Evolutionary conservation across 345 rosid species (phyloP).

Genomic region (Salix caprea): DNA sequence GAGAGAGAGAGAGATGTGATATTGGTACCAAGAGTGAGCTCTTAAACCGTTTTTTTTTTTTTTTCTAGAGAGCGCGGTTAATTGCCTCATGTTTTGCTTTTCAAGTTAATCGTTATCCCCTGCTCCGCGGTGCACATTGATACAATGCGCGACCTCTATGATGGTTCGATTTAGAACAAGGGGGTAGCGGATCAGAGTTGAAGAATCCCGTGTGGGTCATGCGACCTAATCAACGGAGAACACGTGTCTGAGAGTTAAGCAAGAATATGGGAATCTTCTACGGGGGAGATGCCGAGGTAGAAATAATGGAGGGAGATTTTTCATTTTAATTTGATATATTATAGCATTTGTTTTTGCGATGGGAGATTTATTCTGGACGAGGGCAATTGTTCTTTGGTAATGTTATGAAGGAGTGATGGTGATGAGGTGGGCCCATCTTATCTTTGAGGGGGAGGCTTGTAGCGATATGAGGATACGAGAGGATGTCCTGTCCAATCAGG

Average conservation of each 20-base stretch:
- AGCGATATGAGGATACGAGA: background rate
- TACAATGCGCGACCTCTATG: background rate
- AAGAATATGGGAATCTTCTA: background rate
- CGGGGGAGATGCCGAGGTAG: background rate
- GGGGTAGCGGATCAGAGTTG: background rate
- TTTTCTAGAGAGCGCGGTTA: slow-evolving; percentile 2
- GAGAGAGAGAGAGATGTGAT: slow-evolving; percentile 17
- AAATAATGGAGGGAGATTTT: background rate
- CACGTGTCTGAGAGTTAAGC: background rate
- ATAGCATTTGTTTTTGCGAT: too few species aligned
- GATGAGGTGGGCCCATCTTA: slow-evolving; percentile 31
- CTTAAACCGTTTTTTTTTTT: slow-evolving; percentile 14
- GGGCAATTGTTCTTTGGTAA: background rate
- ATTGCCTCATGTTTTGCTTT: background rate
- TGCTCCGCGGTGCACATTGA: background rate
- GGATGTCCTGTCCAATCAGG: slow-evolving; percentile 25
- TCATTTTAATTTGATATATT: background rate
- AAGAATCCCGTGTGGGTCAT: background rate
- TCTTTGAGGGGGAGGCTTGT: slow-evolving; percentile 27
- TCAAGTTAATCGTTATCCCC: background rate
- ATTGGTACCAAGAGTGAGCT: slow-evolving; percentile 12
- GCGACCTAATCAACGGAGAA: background rate
- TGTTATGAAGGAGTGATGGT: background rate
- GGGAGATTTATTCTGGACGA: background rate
- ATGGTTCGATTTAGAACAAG: background rate